Conservation (phyloP, 148 eudicot species). For the Rhododendron griersonianum region DNA sequence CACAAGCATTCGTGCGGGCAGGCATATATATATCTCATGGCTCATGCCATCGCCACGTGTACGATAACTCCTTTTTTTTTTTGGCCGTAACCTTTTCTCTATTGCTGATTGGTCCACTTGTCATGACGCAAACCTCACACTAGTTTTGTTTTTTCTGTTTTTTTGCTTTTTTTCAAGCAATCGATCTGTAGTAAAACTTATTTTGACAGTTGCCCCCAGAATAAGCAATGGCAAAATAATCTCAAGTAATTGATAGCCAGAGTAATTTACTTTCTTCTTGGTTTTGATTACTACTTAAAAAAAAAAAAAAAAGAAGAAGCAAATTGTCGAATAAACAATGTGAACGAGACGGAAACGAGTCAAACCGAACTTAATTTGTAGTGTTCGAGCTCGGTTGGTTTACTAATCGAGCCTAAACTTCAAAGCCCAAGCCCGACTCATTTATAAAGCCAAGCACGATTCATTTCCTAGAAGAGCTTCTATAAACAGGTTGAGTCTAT, state of each 20-base stretch:
- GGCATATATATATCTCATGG: not conserved
- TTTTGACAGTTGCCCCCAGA: not conserved
- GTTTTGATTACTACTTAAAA: not conserved
- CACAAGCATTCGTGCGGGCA: slow-evolving; percentile 16
- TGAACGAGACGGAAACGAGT: not conserved
- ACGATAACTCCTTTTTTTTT: slow-evolving; percentile 1
- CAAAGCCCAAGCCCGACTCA: too few relatives aligned
- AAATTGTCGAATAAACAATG: not conserved
- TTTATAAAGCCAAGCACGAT: too few relatives aligned
- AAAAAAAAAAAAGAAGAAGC: not conserved
- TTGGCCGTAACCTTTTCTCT: not conserved
- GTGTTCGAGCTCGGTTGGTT: too few relatives aligned
- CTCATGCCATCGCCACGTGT: not conserved
- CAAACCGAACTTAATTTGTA: too few relatives aligned
- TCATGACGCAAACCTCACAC: not conserved
- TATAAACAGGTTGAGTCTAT: too few relatives aligned
- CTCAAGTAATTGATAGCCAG: not conserved
- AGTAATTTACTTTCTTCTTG: not conserved
- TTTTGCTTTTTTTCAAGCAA: not conserved
- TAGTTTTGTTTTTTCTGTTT: too few relatives aligned
- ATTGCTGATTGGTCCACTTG: not conserved
- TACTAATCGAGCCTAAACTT: too few relatives aligned
- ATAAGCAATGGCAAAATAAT: not conserved
- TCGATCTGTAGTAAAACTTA: not conserved
- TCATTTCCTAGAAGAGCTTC: too few relatives aligned